Percentiles rank a stretch among this genome's conserved stretches.
Evolutionary conservation across 495 filamentous ascomycete genomes (phyloP).

Genomic region (Aspergillus sclerotiicarbonarius): DNA sequence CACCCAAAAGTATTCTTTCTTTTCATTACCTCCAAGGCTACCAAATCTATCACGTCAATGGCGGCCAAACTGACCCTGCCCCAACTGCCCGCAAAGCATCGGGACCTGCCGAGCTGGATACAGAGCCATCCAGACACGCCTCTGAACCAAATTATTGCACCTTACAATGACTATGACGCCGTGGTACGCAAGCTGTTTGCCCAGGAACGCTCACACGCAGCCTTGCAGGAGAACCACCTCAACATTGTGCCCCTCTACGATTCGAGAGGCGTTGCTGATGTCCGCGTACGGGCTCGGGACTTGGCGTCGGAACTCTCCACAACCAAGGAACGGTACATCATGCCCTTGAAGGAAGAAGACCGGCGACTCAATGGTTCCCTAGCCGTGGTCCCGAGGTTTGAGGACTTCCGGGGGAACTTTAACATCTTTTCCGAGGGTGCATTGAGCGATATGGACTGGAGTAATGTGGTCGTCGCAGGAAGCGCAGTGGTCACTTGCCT

Average conservation of each 20-base stretch:
- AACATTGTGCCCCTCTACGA: slow-evolving; percentile 72
- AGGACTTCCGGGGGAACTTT: slow-evolving; percentile 75
- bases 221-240: slow-evolving; percentile 56
- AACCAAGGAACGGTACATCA: slow-evolving; percentile 65
- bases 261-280: slow-evolving; percentile 45
- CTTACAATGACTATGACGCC: slow-evolving; percentile 67
- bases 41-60: slow-evolving; percentile 10
- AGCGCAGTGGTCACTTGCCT: slow-evolving; percentile 73
- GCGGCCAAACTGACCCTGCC: slow-evolving; percentile 26
- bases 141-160: slow-evolving; percentile 58
- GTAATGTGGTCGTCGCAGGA: slow-evolving; percentile 73
- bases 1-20: too few species aligned
- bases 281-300: slow-evolving; percentile 64
- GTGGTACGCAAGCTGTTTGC: slow-evolving; percentile 68
- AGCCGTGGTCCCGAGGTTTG: slow-evolving; percentile 60
- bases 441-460: slow-evolving; percentile 67
- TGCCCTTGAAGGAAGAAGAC: slow-evolving; percentile 58
- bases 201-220: slow-evolving; percentile 59
- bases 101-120: slow-evolving; percentile 44
- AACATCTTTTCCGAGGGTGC: slow-evolving; percentile 70
- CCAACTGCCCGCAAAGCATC: slow-evolving; percentile 37
- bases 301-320: slow-evolving; percentile 56
- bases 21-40: too few species aligned
- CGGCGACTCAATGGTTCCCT: slow-evolving; percentile 59
- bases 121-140: slow-evolving; percentile 49